phyloP scores from a whole-genome alignment of 129 eudicot species.

The Tanacetum coccineum region DNA sequence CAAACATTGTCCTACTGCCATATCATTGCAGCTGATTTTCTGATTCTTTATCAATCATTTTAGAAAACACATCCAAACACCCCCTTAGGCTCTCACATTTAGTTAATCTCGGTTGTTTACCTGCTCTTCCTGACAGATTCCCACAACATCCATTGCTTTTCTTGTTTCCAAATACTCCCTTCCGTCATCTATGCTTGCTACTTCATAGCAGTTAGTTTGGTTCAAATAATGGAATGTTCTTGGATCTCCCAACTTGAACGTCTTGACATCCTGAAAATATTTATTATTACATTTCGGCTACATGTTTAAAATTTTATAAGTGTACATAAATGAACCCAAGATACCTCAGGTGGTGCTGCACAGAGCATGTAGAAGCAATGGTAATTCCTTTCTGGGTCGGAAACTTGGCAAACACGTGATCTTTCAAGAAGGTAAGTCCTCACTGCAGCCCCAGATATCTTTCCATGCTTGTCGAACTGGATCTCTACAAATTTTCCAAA shows the following conservation, averaged over 20 bases:
- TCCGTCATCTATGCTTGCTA: constrained; percentile 84
- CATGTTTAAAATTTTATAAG: neutral
- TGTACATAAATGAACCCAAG: neutral
- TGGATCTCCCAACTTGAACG: constrained; percentile 81
- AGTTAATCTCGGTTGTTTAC: constrained; percentile 30
- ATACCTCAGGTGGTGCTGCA: constrained; percentile 96
- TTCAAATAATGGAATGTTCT: constrained; percentile 85
- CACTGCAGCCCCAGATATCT: constrained; percentile 97
- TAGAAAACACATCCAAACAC: neutral
- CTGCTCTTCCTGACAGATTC: constrained; percentile 92
- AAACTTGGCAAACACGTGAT: constrained; percentile 97
- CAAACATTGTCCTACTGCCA: no score
- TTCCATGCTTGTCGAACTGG: constrained; percentile 84
- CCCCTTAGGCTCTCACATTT: neutral
- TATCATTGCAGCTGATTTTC: no score
- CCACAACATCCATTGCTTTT: constrained; percentile 98
- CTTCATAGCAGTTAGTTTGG: constrained; percentile 87
- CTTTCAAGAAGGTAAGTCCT: constrained; percentile 96
- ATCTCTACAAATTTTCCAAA: constrained; percentile 99
- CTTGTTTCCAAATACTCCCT: constrained; percentile 88
- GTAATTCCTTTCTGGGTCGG: constrained; percentile 95
- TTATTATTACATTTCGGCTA: neutral
- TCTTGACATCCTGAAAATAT: constrained; percentile 65
- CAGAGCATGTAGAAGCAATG: constrained; percentile 99
- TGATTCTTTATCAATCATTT: neutral